Percentiles rank a stretch among this genome's conserved stretches.
phyloP scores from a whole-genome alignment of 108 stramenopile species.

The Bacterosira constricta region DNA sequence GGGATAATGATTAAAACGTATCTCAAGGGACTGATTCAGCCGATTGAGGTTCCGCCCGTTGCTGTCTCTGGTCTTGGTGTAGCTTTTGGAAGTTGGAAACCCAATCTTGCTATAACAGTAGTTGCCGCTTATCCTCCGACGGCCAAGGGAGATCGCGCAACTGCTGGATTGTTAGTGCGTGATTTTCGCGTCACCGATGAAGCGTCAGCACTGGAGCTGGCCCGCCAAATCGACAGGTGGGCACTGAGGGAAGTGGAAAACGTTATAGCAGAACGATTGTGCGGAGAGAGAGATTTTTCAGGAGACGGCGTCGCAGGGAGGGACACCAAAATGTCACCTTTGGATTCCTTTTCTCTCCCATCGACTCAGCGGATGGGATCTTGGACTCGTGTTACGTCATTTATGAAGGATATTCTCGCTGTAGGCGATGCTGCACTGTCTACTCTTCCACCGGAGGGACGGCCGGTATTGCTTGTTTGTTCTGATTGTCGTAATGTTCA shows the following conservation, averaged over 20 bases:
- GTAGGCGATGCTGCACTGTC: constrained; percentile 75
- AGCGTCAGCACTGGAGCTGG: constrained; percentile 54
- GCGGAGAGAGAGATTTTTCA: constrained; percentile 29
- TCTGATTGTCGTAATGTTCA: constrained; percentile 75
- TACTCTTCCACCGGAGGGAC: constrained; percentile 66
- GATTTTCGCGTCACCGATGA: constrained; percentile 71
- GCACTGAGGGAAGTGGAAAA: constrained; percentile 69
- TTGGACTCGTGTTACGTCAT: constrained; percentile 52
- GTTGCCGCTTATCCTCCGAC: constrained; percentile 71
- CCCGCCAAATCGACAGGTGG: constrained; percentile 66
- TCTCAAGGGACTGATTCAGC: constrained; percentile 66
- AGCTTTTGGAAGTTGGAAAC: constrained; percentile 57
- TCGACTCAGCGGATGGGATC: not conserved
- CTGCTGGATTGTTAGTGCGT: constrained; percentile 68
- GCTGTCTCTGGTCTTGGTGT: constrained; percentile 44
- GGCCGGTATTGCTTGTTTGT: constrained; percentile 69
- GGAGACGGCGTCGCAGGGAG: constrained; percentile 29
- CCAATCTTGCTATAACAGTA: constrained; percentile 73
- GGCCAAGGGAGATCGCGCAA: constrained; percentile 49
- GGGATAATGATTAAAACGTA: constrained; percentile 64
- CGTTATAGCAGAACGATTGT: constrained; percentile 67
- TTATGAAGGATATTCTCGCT: constrained; percentile 68
- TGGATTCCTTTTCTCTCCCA: constrained; percentile 17
- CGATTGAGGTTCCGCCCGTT: constrained; percentile 58
- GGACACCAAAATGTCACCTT: constrained; percentile 11